These are phyloP conservation scores for Annulohypoxylon bovei DNA, from an alignment of 495 filamentous ascomycete genomes.

Conservation along the genomic window DNA sequence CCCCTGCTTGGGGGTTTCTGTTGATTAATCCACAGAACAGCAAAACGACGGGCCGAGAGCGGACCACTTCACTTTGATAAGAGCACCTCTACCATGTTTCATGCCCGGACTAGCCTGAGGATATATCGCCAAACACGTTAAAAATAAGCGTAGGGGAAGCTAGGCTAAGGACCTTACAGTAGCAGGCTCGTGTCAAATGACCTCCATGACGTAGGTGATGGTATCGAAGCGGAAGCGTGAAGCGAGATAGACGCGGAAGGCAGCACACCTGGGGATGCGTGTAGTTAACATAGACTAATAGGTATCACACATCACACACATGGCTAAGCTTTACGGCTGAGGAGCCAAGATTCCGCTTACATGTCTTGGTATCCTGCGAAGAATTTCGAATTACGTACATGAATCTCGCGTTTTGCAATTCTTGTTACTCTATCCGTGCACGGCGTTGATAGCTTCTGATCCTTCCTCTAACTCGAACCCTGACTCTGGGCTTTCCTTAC, in stretches of 20 bases:
- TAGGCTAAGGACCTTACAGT: constrained; percentile 18
- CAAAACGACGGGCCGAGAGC: constrained; percentile 2
- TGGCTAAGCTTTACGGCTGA: constrained; percentile 21
- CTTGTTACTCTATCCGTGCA: constrained; percentile 16
- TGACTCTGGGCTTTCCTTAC: neutral
- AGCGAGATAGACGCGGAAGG: constrained; percentile 31
- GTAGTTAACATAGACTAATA: neutral
- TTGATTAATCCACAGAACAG: neutral
- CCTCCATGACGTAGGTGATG: constrained; percentile 33
- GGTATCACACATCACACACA: neutral
- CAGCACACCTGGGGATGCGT: neutral
- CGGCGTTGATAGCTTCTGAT: constrained; percentile 17
- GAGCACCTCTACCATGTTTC: constrained; percentile 12
- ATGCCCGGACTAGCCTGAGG: neutral
- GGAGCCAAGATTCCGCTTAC: neutral
- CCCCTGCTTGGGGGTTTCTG: neutral
- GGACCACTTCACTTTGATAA: constrained; percentile 11
- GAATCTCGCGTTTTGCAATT: constrained; percentile 11
- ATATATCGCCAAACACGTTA: constrained; percentile 1
- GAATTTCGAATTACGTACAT: constrained; percentile 39
- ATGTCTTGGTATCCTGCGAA: neutral
- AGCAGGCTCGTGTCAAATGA: constrained; percentile 30
- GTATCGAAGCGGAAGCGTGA: constrained; percentile 9
- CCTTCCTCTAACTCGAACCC: neutral
- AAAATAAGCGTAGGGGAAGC: constrained; percentile 5